Evolutionary conservation across 1,139 yeast species (phyloP).

Genomic region (Yamadazyma sp.): DNA sequence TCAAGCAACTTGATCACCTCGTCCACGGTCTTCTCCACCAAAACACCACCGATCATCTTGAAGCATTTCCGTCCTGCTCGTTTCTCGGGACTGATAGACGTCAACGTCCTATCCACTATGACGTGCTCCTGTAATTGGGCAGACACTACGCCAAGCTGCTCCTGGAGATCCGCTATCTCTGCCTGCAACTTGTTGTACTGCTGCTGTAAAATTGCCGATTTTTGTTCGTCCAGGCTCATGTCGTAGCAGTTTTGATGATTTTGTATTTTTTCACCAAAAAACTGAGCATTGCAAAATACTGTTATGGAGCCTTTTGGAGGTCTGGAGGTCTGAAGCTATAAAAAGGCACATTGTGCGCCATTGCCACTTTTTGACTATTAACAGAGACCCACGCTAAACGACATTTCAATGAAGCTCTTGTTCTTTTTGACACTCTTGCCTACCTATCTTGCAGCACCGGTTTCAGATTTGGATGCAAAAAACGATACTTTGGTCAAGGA

Average conservation of each 20-base stretch:
- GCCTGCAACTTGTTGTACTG: conserved; percentile 66
- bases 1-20: conserved; percentile 71
- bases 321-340: background rate
- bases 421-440: background rate
- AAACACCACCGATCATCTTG: conserved; percentile 92
- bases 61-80: conserved; percentile 72
- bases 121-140: conserved; percentile 44
- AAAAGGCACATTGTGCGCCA: too few relatives aligned
- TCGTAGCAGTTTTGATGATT: background rate
- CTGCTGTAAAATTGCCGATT: conserved; percentile 52
- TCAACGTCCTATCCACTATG: conserved; percentile 37
- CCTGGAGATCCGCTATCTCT: conserved; percentile 54
- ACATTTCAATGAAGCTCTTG: background rate
- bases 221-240: conserved; percentile 32
- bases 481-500: background rate
- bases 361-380: background rate
- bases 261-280: background rate
- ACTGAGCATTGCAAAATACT: conserved; percentile 1
- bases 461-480: conserved; percentile 9
- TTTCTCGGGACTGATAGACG: conserved; percentile 31
- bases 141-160: conserved; percentile 52
- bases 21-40: conserved; percentile 78
- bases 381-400: background rate
- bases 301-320: too few relatives aligned
- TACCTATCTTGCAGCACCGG: background rate